Evolutionary conservation across 2,329 filamentous ascomycete genomes (phyloP).

Genomic region (Trichoderma atroviride): DNA sequence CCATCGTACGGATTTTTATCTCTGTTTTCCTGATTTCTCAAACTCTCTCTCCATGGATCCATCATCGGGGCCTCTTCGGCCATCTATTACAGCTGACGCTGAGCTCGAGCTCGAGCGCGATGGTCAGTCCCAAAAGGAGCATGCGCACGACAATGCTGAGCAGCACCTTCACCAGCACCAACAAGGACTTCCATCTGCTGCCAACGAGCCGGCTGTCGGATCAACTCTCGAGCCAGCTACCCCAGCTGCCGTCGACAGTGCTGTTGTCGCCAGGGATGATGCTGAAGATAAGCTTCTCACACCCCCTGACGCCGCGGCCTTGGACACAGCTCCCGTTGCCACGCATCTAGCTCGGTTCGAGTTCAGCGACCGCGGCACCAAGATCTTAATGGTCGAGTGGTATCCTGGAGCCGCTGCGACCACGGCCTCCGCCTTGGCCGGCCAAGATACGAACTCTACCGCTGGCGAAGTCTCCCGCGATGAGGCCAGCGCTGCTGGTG

Average conservation of each 20-base stretch:
- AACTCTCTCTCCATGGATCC: slow-evolving; percentile 34
- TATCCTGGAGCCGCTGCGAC: slow-evolving; percentile 47
- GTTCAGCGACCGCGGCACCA: slow-evolving; percentile 84
- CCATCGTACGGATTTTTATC: not conserved
- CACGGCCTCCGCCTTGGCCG: slow-evolving; percentile 14
- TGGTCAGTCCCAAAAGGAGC: not conserved
- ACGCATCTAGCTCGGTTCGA: slow-evolving; percentile 72
- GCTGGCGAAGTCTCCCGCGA: slow-evolving; percentile 1
- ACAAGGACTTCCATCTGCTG: not conserved
- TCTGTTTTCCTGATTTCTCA: not conserved
- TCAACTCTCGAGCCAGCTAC: not conserved
- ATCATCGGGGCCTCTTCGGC: slow-evolving; percentile 41
- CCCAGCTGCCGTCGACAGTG: slow-evolving; percentile 19
- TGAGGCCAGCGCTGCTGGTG: slow-evolving; percentile 16
- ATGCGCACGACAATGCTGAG: not conserved
- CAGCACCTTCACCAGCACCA: not conserved
- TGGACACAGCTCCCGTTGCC: slow-evolving; percentile 29
- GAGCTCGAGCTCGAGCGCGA: slow-evolving; percentile 9
- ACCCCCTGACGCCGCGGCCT: slow-evolving; percentile 29
- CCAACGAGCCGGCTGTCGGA: not conserved
- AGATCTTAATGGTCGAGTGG: slow-evolving; percentile 94
- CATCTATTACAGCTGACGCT: slow-evolving; percentile 28
- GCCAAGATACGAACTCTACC: slow-evolving; percentile 14
- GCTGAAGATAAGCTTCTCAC: slow-evolving; percentile 25
- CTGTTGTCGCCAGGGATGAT: slow-evolving; percentile 28